Conservation (phyloP, 768 basidiomycete genomes). For the Termitomyces sp. region DNA sequence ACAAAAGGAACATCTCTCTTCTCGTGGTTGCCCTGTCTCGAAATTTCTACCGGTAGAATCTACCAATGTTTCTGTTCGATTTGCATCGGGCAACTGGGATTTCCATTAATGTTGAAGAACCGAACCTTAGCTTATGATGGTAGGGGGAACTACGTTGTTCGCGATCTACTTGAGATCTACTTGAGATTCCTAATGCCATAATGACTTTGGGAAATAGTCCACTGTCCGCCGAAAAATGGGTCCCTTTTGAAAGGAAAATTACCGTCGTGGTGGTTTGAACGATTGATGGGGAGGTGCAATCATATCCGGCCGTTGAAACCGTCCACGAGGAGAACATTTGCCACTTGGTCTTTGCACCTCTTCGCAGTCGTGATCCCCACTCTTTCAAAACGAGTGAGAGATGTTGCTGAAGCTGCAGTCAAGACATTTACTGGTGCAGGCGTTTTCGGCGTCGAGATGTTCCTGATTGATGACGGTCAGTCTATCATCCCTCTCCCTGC, state of each 20-base stretch:
- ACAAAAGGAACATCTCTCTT: conserved; percentile 75
- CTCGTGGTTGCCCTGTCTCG: conserved; percentile 49
- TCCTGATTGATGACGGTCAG: conserved; percentile 82
- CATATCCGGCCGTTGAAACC: conserved; percentile 93
- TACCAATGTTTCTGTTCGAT: conserved; percentile 42
- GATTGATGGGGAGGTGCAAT: conserved; percentile 61
- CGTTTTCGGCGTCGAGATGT: conserved; percentile 98
- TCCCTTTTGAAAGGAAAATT: conserved; percentile 83
- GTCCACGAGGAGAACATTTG: conserved; percentile 92
- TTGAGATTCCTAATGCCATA: conserved; percentile 48
- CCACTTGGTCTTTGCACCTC: conserved; percentile 86
- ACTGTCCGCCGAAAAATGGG: conserved; percentile 93
- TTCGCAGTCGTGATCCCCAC: conserved; percentile 56
- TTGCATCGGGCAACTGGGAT: conserved; percentile 57
- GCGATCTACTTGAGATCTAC: conserved; percentile 45
- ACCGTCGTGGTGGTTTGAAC: conserved; percentile 96
- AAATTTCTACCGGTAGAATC: conserved; percentile 58
- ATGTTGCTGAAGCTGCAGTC: conserved; percentile 77
- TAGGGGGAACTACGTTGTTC: conserved; percentile 82
- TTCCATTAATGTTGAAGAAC: conserved; percentile 94
- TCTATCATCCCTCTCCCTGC: conserved; percentile 1
- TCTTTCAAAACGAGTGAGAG: conserved; percentile 55
- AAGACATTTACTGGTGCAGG: conserved; percentile 82
- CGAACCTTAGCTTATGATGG: conserved; percentile 96
- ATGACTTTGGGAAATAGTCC: conserved; percentile 57